Base-by-base conservation (phyloP, 2,329 filamentous ascomycete species). In the Helminthosporium solani region DNA sequence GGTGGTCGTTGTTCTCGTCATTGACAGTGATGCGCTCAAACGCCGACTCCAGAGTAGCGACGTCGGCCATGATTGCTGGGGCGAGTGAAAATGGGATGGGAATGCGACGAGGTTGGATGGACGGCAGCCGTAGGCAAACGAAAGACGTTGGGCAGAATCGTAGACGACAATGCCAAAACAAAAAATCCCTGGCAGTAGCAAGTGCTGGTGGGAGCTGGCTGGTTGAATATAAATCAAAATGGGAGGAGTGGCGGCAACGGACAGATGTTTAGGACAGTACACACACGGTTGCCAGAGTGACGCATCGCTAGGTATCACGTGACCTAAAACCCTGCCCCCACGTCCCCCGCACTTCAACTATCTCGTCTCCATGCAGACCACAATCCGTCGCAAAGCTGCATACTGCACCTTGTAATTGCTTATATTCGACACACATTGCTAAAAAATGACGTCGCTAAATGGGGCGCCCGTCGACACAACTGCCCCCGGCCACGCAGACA, bases 21-120 rank as follows among this genome's bases (percentile, higher is more conserved):
- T 88, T 86, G 52, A 96, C 88, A 16, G 88, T 86, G 74, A 96
- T 82, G 71, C 85, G 86, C 83, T 96, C 90, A 66, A 97, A 89
- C 61, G 88, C 88, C 73, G 87, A 78, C 75, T 96, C 92, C 37
- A 97, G 78, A 41, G 83, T 84, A 59, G 88, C 83, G 48, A 87
- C 82, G 54, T 91, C 25, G 18, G 27, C 83, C 87, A 92, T 81
- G 34, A 44, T 53, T 44, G 23, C 31, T 30, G 43, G 36, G 42
- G 37, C 15, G 36, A 31, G n/a, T 48, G 52, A 48, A 47, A 44
- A 51, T 42, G 49, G 8, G 38, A 41, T 41, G 42, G 43, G 49
- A 25, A 25, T 25, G 23, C 23, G 23, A 25, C 23, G 23, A n/a
- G n/a, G n/a, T n/a, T 45, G 44, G 28, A 31, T 33, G n/a, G 9